phyloP scores from a whole-genome alignment of 352 stramenopile genomes.

The Phytophthora constricta region DNA sequence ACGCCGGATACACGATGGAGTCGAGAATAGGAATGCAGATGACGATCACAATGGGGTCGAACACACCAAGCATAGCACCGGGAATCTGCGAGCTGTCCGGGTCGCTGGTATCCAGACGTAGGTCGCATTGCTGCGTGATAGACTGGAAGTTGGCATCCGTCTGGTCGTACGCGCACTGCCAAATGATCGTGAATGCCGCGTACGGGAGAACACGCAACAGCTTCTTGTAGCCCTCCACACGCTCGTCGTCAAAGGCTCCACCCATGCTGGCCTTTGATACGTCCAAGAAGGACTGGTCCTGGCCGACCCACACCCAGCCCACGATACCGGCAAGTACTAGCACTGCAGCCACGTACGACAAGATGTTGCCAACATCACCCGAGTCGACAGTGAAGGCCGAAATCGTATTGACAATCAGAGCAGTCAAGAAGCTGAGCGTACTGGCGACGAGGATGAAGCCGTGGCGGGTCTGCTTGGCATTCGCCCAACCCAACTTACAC shows the following conservation, averaged over 20 bases:
- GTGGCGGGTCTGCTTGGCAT: conserved; percentile 21
- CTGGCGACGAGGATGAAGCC: conserved; percentile 36
- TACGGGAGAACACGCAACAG: conserved; percentile 51
- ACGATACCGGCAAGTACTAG: conserved; percentile 26
- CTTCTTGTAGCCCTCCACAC: conserved; percentile 47
- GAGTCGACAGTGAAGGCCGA: conserved; percentile 45
- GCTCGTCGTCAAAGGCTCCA: conserved; percentile 42
- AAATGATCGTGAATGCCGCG: conserved; percentile 55
- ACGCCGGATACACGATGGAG: conserved; percentile 33
- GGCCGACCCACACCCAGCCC: conserved; percentile 38
- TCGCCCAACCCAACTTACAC: conserved; percentile 33
- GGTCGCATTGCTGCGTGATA: conserved; percentile 65
- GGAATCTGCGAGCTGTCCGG: conserved; percentile 46
- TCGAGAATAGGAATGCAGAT: conserved; percentile 38
- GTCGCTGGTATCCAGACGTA: conserved; percentile 39
- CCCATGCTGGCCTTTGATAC: conserved; percentile 34
- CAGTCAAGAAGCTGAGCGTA: conserved; percentile 33
- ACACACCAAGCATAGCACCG: conserved; percentile 49
- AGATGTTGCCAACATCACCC: conserved; percentile 20
- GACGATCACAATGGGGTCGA: conserved; percentile 44
- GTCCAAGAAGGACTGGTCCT: conserved; percentile 39
- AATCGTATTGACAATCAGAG: conserved; percentile 48
- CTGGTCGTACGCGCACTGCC: conserved; percentile 61
- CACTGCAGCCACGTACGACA: conserved; percentile 44
- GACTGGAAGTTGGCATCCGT: conserved; percentile 65